Conservation (phyloP, 2,329 filamentous ascomycete genomes). For the Clonostachys rhizophaga region DNA sequence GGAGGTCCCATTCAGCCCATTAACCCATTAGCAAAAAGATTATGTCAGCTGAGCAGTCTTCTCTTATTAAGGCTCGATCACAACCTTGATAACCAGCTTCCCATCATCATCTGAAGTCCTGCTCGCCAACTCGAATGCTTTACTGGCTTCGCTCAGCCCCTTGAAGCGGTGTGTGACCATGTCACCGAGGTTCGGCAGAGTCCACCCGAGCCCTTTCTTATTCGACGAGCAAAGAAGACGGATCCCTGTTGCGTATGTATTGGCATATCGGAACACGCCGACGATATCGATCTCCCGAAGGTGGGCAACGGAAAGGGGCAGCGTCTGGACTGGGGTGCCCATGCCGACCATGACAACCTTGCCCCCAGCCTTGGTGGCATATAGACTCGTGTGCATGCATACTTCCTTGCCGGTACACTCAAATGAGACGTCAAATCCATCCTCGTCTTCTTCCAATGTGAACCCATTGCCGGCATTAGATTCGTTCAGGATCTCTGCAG, state of each 20-base stretch:
- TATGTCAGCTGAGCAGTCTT: too few species aligned
- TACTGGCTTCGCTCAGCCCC: conserved; percentile 55
- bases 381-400: conserved; percentile 72
- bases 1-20: too few species aligned
- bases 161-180: conserved; percentile 71
- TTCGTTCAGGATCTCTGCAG: conserved; percentile 41
- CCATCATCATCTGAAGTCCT: conserved; percentile 64
- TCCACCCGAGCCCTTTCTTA: conserved; percentile 25
- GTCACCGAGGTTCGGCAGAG: conserved; percentile 60
- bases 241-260: conserved; percentile 71
- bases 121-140: conserved; percentile 67
- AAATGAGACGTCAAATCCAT: conserved; percentile 65
- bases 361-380: conserved; percentile 65
- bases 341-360: conserved; percentile 75
- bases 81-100: conserved; percentile 68
- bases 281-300: conserved; percentile 73
- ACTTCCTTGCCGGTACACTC: conserved; percentile 74
- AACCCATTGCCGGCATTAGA: conserved; percentile 19
- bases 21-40: too few species aligned
- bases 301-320: conserved; percentile 68
- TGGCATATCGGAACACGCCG: conserved; percentile 75
- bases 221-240: conserved; percentile 46
- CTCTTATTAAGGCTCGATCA: conserved; percentile 41
- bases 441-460: conserved; percentile 53
- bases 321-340: conserved; percentile 71